phyloP scores from a whole-genome alignment of 1,139 yeast genomes.

The Tardiomyces digboiensis region DNA sequence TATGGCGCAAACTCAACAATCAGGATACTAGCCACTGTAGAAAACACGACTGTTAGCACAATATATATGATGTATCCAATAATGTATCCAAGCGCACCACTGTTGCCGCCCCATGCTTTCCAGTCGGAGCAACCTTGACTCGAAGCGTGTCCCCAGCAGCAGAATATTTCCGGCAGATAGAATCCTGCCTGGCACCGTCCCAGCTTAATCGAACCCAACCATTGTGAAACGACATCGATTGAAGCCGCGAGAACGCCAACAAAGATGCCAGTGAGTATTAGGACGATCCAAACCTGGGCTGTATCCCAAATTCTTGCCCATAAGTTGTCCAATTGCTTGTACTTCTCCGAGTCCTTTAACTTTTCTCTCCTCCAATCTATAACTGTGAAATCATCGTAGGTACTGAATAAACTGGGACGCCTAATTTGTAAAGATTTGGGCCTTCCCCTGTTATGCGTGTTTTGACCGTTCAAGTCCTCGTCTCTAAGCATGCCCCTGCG shows the following conservation, averaged over 20 bases:
- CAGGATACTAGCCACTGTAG: constrained; percentile 25
- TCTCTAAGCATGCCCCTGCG: too few relatives aligned
- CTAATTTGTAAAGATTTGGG: background rate
- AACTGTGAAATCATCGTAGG: background rate
- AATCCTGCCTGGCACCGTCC: constrained; percentile 37
- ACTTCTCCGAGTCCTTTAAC: background rate
- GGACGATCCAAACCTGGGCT: constrained; percentile 40
- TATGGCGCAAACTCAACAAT: constrained; percentile 33
- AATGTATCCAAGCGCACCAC: constrained; percentile 22
- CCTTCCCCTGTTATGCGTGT: too few relatives aligned
- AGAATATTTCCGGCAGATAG: constrained; percentile 27
- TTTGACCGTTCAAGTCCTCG: background rate
- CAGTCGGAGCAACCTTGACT: constrained; percentile 30
- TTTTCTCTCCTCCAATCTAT: background rate
- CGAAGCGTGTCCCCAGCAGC: constrained; percentile 29
- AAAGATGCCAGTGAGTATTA: constrained; percentile 44
- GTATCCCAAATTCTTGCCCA: background rate
- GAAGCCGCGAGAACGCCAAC: constrained; percentile 52
- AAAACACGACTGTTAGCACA: constrained; percentile 25
- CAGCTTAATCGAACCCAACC: constrained; percentile 52
- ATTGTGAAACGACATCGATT: constrained; percentile 50
- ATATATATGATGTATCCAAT: constrained; percentile 29
- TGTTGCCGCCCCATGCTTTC: constrained; percentile 31
- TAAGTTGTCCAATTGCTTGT: background rate
- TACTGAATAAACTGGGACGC: background rate